A percentile compares a stretch with the other conserved stretches of the same genome.
phyloP scores from a whole-genome alignment of 2,329 filamentous ascomycete genomes.

The Alternaria arbusti region DNA sequence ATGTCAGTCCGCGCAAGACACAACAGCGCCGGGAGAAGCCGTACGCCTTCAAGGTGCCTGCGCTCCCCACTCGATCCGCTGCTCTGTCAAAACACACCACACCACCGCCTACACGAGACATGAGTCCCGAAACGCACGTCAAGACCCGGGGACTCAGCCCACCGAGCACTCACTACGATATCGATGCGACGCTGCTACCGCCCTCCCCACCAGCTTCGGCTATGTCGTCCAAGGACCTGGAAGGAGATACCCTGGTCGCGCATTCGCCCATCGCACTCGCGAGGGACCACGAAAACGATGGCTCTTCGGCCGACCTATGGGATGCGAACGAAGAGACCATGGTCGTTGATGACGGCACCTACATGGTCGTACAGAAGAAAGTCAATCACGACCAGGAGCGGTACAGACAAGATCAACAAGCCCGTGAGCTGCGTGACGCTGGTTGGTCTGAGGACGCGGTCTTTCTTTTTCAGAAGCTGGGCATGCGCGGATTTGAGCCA shows the following conservation, averaged over 20 bases:
- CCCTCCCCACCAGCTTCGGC: conserved; percentile 42
- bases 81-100: not conserved
- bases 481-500: conserved; percentile 63
- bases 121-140: conserved; percentile 43
- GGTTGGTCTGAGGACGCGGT: conserved; percentile 61
- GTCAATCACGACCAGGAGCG: conserved; percentile 34
- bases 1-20: conserved; percentile 52
- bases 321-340: conserved; percentile 48
- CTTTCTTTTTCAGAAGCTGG: conserved; percentile 60
- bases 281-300: conserved; percentile 3
- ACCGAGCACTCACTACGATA: conserved; percentile 26
- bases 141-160: conserved; percentile 32
- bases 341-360: conserved; percentile 42
- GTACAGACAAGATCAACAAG: conserved; percentile 33
- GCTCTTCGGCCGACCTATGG: conserved; percentile 28
- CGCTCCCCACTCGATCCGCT: conserved; percentile 21
- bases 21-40: conserved; percentile 44
- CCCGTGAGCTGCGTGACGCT: conserved; percentile 46
- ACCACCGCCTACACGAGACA: conserved; percentile 23
- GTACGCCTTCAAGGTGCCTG: conserved; percentile 49
- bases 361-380: conserved; percentile 31
- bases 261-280: conserved; percentile 11
- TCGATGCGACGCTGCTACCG: conserved; percentile 33
- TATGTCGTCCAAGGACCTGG: conserved; percentile 28
- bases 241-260: conserved; percentile 40